phyloP scores from a whole-genome alignment of 176 grass and related monocot species.

The Cenchrus fungigraminus region DNA sequence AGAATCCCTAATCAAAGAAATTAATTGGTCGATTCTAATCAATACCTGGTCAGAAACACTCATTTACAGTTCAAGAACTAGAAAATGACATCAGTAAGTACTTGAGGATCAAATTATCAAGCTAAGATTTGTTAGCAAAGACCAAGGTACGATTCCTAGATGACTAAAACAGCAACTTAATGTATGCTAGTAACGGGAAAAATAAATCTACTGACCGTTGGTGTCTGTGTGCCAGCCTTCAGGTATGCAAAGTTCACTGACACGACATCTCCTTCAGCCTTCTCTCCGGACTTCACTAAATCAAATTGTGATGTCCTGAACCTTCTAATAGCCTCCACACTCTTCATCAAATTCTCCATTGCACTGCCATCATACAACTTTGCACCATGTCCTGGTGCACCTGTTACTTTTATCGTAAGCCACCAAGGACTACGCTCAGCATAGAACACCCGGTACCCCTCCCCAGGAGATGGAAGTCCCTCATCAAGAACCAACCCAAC shows the following conservation, averaged over 20 bases:
- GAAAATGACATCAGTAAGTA: background rate
- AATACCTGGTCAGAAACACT: background rate
- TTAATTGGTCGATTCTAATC: background rate
- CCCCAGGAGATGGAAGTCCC: conserved; percentile 74
- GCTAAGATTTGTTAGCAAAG: background rate
- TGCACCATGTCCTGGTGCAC: conserved; percentile 82
- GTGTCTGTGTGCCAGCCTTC: conserved; percentile 84
- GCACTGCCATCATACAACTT: conserved; percentile 94
- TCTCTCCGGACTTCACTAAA: conserved; percentile 79
- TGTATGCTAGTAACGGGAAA: conserved; percentile 13
- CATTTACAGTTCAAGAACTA: background rate
- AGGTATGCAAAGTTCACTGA: conserved; percentile 91
- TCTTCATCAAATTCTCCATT: conserved; percentile 98
- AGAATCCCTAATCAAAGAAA: background rate
- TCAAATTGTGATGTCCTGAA: conserved; percentile 91
- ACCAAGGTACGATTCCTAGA: background rate
- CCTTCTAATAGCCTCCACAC: conserved; percentile 72
- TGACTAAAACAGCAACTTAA: background rate
- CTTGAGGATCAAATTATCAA: background rate
- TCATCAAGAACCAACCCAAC: conserved; percentile 89
- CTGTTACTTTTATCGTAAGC: conserved; percentile 76
- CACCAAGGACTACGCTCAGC: conserved; percentile 85
- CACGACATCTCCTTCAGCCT: conserved; percentile 83
- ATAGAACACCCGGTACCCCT: conserved; percentile 86
- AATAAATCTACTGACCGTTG: conserved; percentile 66